Evolutionary conservation across 306 rosid genomes (phyloP).

Genomic region (Prunus padus): DNA sequence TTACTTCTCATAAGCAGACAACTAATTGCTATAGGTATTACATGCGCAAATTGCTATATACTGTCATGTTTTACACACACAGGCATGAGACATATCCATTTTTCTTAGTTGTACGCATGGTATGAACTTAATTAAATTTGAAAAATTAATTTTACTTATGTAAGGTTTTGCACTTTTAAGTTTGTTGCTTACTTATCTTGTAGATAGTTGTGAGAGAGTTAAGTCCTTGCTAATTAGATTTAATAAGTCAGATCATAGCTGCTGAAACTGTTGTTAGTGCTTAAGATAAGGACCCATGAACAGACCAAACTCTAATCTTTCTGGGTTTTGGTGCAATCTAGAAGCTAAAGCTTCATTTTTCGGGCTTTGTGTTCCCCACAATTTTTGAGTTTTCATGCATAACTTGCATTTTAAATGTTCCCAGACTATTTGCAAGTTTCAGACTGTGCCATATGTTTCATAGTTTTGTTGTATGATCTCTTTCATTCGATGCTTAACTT

Average conservation of each 20-base stretch:
- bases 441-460: neutral
- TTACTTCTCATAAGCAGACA: conserved; percentile 49
- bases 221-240: neutral
- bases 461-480: conserved; percentile 19
- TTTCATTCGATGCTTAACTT: conserved; percentile 22
- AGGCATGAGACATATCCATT: neutral
- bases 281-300: neutral
- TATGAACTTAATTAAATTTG: neutral
- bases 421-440: neutral
- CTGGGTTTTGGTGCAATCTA: conserved; percentile 9
- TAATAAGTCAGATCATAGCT: neutral
- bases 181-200: neutral
- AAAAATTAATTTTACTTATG: neutral
- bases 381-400: neutral
- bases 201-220: neutral
- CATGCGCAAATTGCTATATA: conserved; percentile 26
- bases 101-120: neutral
- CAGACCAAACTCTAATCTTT: neutral
- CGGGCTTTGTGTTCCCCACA: neutral
- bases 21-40: conserved; percentile 38
- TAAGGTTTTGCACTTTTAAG: neutral
- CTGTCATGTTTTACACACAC: neutral
- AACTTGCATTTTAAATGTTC: no score
- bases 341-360: neutral
- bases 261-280: neutral